Evolutionary conservation across 345 rosid species (phyloP), one percentile per base, ranked within the genome.

Genomic region (Citrus hindsii): DNA sequence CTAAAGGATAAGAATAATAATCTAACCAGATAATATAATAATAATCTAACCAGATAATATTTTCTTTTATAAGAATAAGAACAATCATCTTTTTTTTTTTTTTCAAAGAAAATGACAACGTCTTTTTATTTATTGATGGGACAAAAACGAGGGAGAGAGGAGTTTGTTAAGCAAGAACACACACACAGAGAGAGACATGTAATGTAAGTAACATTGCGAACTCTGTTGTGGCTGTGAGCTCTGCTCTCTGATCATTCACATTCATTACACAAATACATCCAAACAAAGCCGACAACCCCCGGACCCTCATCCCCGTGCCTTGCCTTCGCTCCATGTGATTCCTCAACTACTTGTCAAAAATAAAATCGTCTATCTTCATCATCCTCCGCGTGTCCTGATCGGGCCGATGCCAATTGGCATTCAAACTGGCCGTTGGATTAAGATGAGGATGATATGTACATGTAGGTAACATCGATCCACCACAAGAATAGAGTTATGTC

Each of bases 271-370:
- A 7, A 2, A 67, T 58, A 62, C 78, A 59, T 74, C 42, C 71
- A 73, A 77, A 82, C 61, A 62, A 61, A 33, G 42, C 75, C 79
- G 69, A 55, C 61, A 65, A 2, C 3, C 69, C n/a, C 40, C 48
- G 1, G 32, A 76, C 61, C 76, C 83, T 8, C 65, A 27, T 71
- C 77, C 64, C 69, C 67, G 38, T 37, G 58, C 67, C 35, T 14
- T n/a, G 22, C 22, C 67, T 66, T 1, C 61, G 24, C 2, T 30
- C 77, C 77, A 79, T 24, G 82, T 64, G 82, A 79, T 75, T 55
- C 74, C 69, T 65, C 74, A 79, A 30, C 25, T 16, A 64, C 42
- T 28, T 2, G 9, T 72, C 74, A 66, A 73, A 32, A 32, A 4
- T 4, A 32, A 32, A 66, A 4, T 67, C 48, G 40, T 9, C 38